A percentile compares a stretch with the other conserved stretches of the same genome.
These are phyloP conservation scores for Auriscalpium microsporum DNA, from an alignment of 768 basidiomycete species.

Conservation along the genomic window DNA sequence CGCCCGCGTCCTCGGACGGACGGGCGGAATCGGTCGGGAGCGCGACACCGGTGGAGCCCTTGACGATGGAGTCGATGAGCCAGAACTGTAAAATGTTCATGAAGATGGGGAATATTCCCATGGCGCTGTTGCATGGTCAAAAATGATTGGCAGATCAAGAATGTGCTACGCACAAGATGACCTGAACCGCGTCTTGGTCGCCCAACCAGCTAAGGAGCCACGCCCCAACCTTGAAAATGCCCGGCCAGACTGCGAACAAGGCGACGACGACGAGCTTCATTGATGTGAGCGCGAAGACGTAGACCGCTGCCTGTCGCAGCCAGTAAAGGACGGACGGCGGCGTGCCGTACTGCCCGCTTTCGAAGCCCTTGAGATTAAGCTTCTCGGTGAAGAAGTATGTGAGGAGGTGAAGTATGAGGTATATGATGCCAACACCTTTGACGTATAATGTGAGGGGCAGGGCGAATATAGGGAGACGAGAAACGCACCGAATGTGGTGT, in stretches of 20 bases:
- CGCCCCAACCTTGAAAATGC: constrained; percentile 67
- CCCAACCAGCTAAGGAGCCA: constrained; percentile 81
- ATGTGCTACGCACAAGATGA: constrained; percentile 61
- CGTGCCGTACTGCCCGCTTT: constrained; percentile 81
- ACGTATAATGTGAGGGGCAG: background rate
- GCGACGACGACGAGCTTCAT: constrained; percentile 92
- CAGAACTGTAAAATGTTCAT: constrained; percentile 94
- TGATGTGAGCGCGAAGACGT: constrained; percentile 66
- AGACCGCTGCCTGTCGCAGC: constrained; percentile 72
- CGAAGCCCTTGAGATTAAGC: constrained; percentile 63
- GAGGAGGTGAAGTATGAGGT: constrained; percentile 54
- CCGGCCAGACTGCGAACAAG: constrained; percentile 63
- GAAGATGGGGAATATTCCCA: constrained; percentile 85
- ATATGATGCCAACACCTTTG: constrained; percentile 80
- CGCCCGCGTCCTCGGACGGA: constrained; percentile 33
- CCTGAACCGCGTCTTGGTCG: constrained; percentile 55
- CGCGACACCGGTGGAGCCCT: constrained; percentile 43
- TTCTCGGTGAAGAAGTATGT: constrained; percentile 59
- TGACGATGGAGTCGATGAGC: constrained; percentile 90
- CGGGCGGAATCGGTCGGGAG: constrained; percentile 33
- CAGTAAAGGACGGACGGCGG: constrained; percentile 72
- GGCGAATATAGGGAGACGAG: background rate
- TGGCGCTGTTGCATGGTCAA: constrained; percentile 41
- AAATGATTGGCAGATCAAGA: background rate
- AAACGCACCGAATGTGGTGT: constrained; percentile 77